A percentile compares a stretch with the other conserved stretches of the same genome.
phyloP scores from a whole-genome alignment of 805 yeast species.

The Kluyveromyces aestuarii region DNA sequence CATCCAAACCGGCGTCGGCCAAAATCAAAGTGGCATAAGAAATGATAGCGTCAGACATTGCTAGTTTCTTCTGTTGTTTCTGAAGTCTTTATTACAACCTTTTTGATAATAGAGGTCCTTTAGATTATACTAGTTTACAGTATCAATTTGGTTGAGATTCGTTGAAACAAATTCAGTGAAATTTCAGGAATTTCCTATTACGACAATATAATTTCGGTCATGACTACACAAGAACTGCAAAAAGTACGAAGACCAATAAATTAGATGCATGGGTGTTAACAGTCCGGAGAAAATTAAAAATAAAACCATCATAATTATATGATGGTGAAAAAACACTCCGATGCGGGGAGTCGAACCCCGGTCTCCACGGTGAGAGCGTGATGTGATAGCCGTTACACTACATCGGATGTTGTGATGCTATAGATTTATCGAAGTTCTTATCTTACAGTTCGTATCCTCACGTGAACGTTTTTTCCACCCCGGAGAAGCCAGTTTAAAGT shows the following conservation, averaged over 20 bases:
- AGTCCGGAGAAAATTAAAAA: neutral
- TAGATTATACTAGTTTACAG: neutral
- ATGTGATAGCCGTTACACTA: conserved; percentile 14
- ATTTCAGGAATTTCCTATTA: neutral
- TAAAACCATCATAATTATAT: too few relatives aligned
- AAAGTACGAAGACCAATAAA: too few relatives aligned
- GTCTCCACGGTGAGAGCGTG: conserved; percentile 36
- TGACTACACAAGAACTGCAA: too few relatives aligned
- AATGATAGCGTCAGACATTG: conserved; percentile 90
- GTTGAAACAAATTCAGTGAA: neutral
- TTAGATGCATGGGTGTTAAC: neutral
- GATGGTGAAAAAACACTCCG: conserved; percentile 32
- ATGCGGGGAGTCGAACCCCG: conserved; percentile 52
- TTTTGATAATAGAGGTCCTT: neutral
- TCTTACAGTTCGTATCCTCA: too few relatives aligned
- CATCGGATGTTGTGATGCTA: conserved; percentile 7
- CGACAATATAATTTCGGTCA: too few relatives aligned
- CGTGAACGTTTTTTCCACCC: too few relatives aligned
- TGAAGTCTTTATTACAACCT: neutral
- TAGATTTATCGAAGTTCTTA: too few relatives aligned
- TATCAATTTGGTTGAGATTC: neutral
- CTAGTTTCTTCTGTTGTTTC: conserved; percentile 6
- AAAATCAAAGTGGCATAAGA: conserved; percentile 97
- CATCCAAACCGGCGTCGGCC: conserved; percentile 95
- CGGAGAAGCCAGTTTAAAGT: too few relatives aligned